Evolutionary conservation across 1,284 basidiomycete genomes (phyloP).

Genomic region (Taiwanofungus camphoratus): DNA sequence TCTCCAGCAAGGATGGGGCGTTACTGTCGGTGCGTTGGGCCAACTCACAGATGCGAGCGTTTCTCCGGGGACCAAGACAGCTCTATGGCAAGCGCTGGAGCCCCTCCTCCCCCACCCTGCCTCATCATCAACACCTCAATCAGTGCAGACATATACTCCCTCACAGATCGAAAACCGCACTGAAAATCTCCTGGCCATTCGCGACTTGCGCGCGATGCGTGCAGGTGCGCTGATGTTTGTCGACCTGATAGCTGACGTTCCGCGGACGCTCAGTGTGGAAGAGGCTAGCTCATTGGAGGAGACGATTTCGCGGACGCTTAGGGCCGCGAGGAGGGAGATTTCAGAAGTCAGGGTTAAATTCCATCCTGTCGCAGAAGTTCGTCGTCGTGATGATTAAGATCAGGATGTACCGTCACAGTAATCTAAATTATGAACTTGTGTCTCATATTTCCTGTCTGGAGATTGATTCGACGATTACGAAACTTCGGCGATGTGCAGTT

Average conservation of each 20-base stretch:
- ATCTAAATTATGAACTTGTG: neutral
- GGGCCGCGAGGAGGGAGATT: constrained; percentile 63
- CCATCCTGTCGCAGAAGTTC: constrained; percentile 30
- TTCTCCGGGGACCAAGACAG: constrained; percentile 47
- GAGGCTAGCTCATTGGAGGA: constrained; percentile 58
- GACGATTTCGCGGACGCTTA: constrained; percentile 56
- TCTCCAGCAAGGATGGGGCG: constrained; percentile 73
- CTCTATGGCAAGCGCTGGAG: constrained; percentile 48
- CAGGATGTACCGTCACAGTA: too few relatives aligned
- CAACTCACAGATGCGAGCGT: constrained; percentile 88
- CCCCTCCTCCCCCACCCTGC: constrained; percentile 40
- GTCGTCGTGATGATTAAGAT: too few relatives aligned
- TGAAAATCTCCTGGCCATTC: constrained; percentile 41
- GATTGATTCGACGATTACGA: too few relatives aligned
- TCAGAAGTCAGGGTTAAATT: constrained; percentile 78
- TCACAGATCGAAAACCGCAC: constrained; percentile 10
- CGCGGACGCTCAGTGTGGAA: constrained; percentile 50
- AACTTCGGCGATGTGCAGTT: neutral
- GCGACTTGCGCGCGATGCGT: constrained; percentile 69
- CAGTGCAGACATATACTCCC: constrained; percentile 22
- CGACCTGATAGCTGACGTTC: constrained; percentile 69
- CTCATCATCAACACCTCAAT: constrained; percentile 13
- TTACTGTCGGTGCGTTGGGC: constrained; percentile 70
- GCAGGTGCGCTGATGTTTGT: constrained; percentile 74
- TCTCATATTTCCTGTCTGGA: neutral